Evolutionary conservation across 202 grass and related monocot genomes (phyloP).

Genomic region (Cymbopogon flexuosus): DNA sequence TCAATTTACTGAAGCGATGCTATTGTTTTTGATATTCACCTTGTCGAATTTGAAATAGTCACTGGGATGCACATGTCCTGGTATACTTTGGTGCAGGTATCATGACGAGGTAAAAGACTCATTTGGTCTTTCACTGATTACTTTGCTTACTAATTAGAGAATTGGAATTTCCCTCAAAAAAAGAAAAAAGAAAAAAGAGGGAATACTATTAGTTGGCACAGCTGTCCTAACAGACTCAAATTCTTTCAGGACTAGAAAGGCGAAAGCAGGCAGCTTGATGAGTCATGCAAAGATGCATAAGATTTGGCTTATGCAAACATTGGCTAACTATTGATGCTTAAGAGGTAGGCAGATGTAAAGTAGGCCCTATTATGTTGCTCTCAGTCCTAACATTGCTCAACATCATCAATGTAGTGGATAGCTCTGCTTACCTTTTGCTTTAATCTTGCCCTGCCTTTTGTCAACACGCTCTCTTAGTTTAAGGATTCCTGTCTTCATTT

Average conservation of each 20-base stretch:
- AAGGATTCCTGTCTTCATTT: slow-evolving; percentile 63
- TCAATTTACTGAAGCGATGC: background rate
- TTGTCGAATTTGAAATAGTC: slow-evolving; percentile 4
- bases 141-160: slow-evolving; percentile 17
- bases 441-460: slow-evolving; percentile 64
- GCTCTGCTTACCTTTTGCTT: slow-evolving; percentile 50
- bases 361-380: slow-evolving; percentile 39
- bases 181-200: background rate
- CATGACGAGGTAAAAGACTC: slow-evolving; percentile 4
- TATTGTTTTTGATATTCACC: slow-evolving; percentile 22
- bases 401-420: slow-evolving; percentile 61
- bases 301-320: slow-evolving; percentile 16
- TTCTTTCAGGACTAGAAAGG: slow-evolving; percentile 21
- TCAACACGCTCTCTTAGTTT: slow-evolving; percentile 80
- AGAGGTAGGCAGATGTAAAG: slow-evolving; percentile 45
- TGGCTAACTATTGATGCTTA: slow-evolving; percentile 35
- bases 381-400: slow-evolving; percentile 40
- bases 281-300: slow-evolving; percentile 30
- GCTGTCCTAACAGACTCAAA: slow-evolving; percentile 2
- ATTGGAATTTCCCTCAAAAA: background rate
- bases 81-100: slow-evolving; percentile 6
- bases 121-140: background rate
- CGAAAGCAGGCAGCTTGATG: slow-evolving; percentile 24
- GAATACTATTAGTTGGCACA: background rate
- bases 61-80: slow-evolving; percentile 17